Base-by-base conservation (phyloP, 495 filamentous ascomycete species). In the Annulohypoxylon maeteangense region DNA sequence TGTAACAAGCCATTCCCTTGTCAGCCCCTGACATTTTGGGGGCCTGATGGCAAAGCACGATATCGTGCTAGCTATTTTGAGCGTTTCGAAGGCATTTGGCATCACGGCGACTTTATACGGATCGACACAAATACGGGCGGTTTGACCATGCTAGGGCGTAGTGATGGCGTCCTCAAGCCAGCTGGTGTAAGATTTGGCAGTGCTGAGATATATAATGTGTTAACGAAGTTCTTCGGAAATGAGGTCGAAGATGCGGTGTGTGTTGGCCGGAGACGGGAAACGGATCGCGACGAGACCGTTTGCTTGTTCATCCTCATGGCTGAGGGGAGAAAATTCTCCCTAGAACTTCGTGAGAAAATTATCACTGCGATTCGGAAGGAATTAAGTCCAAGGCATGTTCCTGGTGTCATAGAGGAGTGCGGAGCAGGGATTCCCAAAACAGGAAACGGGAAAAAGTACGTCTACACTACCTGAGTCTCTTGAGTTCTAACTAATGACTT, bases 81-180 rank as follows among this genome's bases (percentile, higher is more conserved):
- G 61, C 86, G 87, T 11, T 97, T 97, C 73, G 79, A 76, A 7
- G 75, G 77, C 1, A 81, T 97, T 23, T 98, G 95, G 95, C 93
- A 97, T 78, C 95, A 99, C 76, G 95, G 95, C 2, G 95, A 99
- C 76, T 98, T 97, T 74, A 87, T 97, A 12, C 87, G 90, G 23
- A 83, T 97, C 70, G 89, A 92, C 72, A 87, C 88, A 0, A 68
- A 83, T 16, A 95, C 92, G 0, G 90, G 92, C 10, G 94, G 93
- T 0, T 77, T 97, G 59, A 79, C 90, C 44, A 78, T 98, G 93
- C 83, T 97, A 0, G 92, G 92, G 4, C 87, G 92, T 16, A 89
- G 87, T 32, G 92, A 95, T 74, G 92, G 92, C 14, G 89, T 94
- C 3, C 80, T 95, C 16, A 95, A 95, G 70, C 92, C 92, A 0